Conservation (phyloP, 1,139 yeast species). For the Pichia sp. region DNA sequence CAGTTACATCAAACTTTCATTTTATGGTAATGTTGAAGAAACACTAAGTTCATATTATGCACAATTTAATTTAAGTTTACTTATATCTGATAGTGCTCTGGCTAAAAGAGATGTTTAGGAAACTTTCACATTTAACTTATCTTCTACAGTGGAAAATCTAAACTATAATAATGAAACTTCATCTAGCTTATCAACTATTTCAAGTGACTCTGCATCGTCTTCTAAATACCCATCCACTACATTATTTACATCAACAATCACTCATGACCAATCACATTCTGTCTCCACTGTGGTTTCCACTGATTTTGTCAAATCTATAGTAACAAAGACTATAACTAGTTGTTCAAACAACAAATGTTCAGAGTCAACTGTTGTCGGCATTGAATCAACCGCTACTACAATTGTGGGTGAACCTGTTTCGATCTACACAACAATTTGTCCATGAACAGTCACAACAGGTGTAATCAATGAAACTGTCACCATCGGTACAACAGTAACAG, state of each 20-base stretch:
- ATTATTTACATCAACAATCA: not conserved
- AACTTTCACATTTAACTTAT: not conserved
- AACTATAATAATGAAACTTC: no score
- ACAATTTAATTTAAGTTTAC: not conserved
- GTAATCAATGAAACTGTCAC: not conserved
- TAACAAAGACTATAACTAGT: not conserved
- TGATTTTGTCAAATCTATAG: not conserved
- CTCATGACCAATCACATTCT: not conserved
- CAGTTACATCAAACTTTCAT: not conserved
- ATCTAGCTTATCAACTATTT: no score
- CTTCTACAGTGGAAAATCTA: not conserved
- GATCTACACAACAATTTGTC: not conserved
- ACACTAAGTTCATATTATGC: not conserved
- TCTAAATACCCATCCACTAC: not conserved
- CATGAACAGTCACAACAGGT: not conserved
- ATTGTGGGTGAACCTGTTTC: not conserved
- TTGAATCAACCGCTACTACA: not conserved
- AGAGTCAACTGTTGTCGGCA: not conserved
- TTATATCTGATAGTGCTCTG: not conserved
- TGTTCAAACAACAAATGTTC: not conserved
- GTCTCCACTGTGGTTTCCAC: not conserved
- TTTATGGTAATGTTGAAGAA: not conserved
- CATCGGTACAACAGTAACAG: not conserved
- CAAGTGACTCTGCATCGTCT: no score
- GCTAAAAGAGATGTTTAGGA: not conserved